Conservation (phyloP, 352 stramenopile genomes). For the Globisporangium ultimum region DNA sequence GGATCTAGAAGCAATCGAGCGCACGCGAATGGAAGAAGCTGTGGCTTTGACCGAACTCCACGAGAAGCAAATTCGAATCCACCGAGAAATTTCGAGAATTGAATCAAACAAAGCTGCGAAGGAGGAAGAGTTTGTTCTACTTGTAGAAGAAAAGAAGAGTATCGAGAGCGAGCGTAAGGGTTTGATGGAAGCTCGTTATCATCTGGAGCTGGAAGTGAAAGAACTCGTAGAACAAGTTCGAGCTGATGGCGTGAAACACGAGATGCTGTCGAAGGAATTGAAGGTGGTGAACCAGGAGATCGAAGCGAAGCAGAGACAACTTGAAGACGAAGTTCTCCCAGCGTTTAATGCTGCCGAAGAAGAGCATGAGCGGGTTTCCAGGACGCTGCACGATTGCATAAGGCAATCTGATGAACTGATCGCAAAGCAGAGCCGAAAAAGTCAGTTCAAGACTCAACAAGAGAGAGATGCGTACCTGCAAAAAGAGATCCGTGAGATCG, state of each 20-base stretch:
- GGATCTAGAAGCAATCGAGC: conserved; percentile 72
- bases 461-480: conserved; percentile 89
- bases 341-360: conserved; percentile 41
- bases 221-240: conserved; percentile 65
- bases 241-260: conserved; percentile 41
- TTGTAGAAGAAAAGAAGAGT: conserved; percentile 45
- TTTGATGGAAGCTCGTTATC: conserved; percentile 72
- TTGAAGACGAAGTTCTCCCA: conserved; percentile 55
- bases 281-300: conserved; percentile 54
- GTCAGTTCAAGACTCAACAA: conserved; percentile 92
- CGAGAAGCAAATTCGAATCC: conserved; percentile 61
- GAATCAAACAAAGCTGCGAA: conserved; percentile 37
- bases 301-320: conserved; percentile 36
- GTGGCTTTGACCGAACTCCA: conserved; percentile 51
- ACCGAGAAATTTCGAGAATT: conserved; percentile 46
- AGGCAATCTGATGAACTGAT: conserved; percentile 90
- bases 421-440: conserved; percentile 94
- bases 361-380: conserved; percentile 86
- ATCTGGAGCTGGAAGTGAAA: conserved; percentile 79
- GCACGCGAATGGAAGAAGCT: conserved; percentile 53
- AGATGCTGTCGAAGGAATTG: conserved; percentile 46
- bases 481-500: conserved; percentile 63
- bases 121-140: conserved; percentile 44
- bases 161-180: conserved; percentile 76
- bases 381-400: conserved; percentile 49